Evolutionary conservation across 352 stramenopile genomes (phyloP), one percentile per base, ranked within the genome.

Genomic region (Stephanocyclus meneghinianus): DNA sequence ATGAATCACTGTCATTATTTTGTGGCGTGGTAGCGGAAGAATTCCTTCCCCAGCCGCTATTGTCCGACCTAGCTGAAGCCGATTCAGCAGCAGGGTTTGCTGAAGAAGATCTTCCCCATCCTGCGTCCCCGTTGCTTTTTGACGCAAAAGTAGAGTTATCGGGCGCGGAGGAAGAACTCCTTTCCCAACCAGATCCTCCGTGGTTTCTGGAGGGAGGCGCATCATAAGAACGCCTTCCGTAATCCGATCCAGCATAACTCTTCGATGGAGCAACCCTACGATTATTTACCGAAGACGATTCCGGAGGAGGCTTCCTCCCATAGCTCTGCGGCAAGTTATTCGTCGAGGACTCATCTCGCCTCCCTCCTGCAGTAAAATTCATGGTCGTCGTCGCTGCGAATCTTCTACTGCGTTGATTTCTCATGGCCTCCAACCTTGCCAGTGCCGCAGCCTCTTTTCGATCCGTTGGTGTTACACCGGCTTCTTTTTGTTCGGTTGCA

Each of bases 391-490:
- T 21, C 13, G 18, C 47, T 21, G 5, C 47, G 18, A n/a, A 26
- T 21, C 47, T 55, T 21, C 47, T 55, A 1, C 13, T 55, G 15
- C 18, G 47, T 55, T 55, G 47, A 26, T 21, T 21, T 11, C 47
- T 55, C 47, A 55, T 55, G 15, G 13, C 18, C 18, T 55, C 47
- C 10, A 55, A 55, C 47, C 47, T 55, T 55, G 47, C 47, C 47
- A 26, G 13, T 4, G 47, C 47, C 5, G 47, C 47, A n/a, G 18
- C 47, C 47, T 55, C 47, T 11, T 21, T 55, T 21, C 47, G 35
- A 40, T 40, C 35, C 35, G 35, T 40, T 4, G 35, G 3, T 8
- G 35, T 40, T 40, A 4, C 4, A 40, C 3, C 7, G 35, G 7
- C 35, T 9, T 40, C 35, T 8, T 8, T 40, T 4, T 40, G 4